phyloP scores from a whole-genome alignment of 2,329 filamentous ascomycete species.

The Pochonia chlamydosporia region DNA sequence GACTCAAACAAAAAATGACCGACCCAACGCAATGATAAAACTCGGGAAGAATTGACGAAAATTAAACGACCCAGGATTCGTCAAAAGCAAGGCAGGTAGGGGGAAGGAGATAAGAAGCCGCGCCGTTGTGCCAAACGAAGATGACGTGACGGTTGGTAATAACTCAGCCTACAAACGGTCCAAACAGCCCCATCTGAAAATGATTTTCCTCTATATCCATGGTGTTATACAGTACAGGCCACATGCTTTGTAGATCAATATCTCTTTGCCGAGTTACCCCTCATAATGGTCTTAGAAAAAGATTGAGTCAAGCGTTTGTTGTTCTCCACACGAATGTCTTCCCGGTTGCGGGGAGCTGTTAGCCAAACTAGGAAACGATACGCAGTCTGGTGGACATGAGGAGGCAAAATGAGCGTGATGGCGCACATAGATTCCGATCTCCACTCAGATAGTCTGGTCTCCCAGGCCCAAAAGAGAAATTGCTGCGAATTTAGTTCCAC shows the following conservation, averaged over 20 bases:
- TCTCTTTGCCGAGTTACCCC: not conserved
- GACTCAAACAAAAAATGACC: not conserved
- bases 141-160: not conserved
- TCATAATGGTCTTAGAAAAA: not conserved
- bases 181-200: not conserved
- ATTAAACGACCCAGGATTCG: not conserved
- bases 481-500: conserved; percentile 9
- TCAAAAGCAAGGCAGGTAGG: not conserved
- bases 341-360: not conserved
- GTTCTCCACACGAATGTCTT: not conserved
- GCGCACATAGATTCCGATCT: not conserved
- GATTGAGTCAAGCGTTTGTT: not conserved
- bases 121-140: not conserved
- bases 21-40: not conserved
- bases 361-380: not conserved
- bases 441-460: conserved; percentile 5
- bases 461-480: conserved; percentile 7
- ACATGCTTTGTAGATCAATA: not conserved
- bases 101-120: not conserved
- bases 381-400: not conserved
- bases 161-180: not conserved
- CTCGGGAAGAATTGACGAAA: not conserved
- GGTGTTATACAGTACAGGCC: not conserved
- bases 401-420: conserved; percentile 1
- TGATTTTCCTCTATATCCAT: not conserved